phyloP scores from a whole-genome alignment of 2,329 filamentous ascomycete genomes.

The Colletotrichum sp. region DNA sequence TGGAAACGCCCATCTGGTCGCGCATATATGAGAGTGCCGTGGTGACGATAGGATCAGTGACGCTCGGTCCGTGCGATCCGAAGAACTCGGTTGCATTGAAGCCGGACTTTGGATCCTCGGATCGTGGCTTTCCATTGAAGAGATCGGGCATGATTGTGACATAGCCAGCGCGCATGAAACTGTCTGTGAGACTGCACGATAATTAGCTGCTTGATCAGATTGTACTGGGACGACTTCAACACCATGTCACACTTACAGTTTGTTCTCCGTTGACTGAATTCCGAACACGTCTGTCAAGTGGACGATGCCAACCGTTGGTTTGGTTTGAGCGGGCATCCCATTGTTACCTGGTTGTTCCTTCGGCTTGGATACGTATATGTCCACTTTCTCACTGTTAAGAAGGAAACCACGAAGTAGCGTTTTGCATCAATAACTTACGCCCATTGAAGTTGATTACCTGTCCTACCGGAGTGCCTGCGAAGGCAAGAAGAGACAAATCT shows the following conservation, averaged over 20 bases:
- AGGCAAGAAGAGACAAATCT: slow-evolving; percentile 7
- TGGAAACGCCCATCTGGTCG: slow-evolving; percentile 49
- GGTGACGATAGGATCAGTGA: slow-evolving; percentile 51
- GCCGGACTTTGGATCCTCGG: slow-evolving; percentile 30
- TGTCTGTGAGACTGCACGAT: slow-evolving; percentile 57
- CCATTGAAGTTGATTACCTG: neutral
- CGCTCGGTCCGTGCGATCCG: slow-evolving; percentile 38
- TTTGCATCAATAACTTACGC: neutral
- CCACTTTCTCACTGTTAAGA: neutral
- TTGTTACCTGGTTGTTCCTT: neutral
- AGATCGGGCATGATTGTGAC: slow-evolving; percentile 69
- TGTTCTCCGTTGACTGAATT: slow-evolving; percentile 31
- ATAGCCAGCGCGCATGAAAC: slow-evolving; percentile 71
- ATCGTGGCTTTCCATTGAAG: slow-evolving; percentile 62
- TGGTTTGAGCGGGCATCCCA: neutral
- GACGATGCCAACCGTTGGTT: neutral
- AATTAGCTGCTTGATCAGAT: neutral
- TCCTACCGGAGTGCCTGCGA: slow-evolving; percentile 1
- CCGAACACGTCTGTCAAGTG: slow-evolving; percentile 39
- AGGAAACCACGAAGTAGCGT: rapidly evolving
- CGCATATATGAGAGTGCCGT: slow-evolving; percentile 49
- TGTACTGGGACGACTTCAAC: rapidly evolving
- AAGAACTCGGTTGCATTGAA: slow-evolving; percentile 48
- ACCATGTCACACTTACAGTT: neutral
- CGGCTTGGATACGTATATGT: slow-evolving; percentile 1